These are phyloP conservation scores for Saccharomycopsis fodiens DNA, from an alignment of 805 yeast species.

Conservation along the genomic window DNA sequence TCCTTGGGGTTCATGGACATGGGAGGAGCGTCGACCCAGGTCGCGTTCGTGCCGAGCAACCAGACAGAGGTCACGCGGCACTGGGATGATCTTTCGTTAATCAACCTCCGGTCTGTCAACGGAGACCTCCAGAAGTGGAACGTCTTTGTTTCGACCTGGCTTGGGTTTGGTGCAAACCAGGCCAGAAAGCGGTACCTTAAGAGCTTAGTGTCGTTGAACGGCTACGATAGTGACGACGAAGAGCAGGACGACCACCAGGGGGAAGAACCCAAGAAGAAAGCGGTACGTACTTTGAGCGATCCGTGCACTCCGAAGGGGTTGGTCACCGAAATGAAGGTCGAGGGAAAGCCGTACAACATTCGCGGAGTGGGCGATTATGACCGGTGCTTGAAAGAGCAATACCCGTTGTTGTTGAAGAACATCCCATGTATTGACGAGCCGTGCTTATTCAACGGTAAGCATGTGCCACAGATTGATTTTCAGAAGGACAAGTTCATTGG, in stretches of 20 bases:
- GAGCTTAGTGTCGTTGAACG: conserved; percentile 46
- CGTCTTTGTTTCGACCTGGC: conserved; percentile 92
- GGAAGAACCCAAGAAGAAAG: not conserved
- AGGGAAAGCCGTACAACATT: conserved; percentile 36
- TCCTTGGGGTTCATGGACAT: conserved; percentile 95
- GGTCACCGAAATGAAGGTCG: conserved; percentile 35
- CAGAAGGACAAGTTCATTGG: conserved; percentile 80
- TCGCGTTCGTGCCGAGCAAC: conserved; percentile 81
- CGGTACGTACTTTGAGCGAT: conserved; percentile 40
- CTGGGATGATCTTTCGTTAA: conserved; percentile 61
- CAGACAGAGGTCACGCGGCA: conserved; percentile 54
- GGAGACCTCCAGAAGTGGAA: conserved; percentile 74
- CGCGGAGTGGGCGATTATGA: conserved; percentile 76
- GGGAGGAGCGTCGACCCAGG: conserved; percentile 98
- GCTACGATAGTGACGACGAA: conserved; percentile 38
- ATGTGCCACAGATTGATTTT: conserved; percentile 84
- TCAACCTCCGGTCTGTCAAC: conserved; percentile 57
- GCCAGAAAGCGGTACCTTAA: conserved; percentile 70
- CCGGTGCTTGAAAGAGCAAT: conserved; percentile 60
- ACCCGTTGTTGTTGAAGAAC: conserved; percentile 71
- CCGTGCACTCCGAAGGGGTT: conserved; percentile 78
- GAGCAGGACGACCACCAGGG: conserved; percentile 25
- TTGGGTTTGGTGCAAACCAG: conserved; percentile 96
- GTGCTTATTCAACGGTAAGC: conserved; percentile 91
- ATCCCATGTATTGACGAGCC: conserved; percentile 82